Evolutionary conservation across 129 eudicot genomes (phyloP).

Genomic region (Pseudognaphalium luteoalbum): DNA sequence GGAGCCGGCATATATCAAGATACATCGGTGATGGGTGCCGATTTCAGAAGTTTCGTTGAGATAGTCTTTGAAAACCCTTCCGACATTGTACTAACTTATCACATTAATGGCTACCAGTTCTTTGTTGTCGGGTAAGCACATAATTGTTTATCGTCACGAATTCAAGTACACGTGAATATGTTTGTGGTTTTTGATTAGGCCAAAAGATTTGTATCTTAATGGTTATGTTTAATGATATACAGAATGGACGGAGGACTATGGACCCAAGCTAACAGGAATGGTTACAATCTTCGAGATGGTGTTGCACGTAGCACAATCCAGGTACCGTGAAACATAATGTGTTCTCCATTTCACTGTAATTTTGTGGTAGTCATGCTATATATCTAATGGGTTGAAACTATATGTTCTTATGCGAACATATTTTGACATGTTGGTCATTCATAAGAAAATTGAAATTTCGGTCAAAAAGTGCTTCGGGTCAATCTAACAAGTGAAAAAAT

Average conservation of each 20-base stretch:
- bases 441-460: not conserved
- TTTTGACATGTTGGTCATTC: not conserved
- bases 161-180: not conserved
- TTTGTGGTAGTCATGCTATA: not conserved
- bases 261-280: constrained; percentile 63
- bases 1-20: constrained; percentile 72
- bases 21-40: constrained; percentile 78
- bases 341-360: not conserved
- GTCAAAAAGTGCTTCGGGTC: not conserved
- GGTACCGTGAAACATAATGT: constrained; percentile 38
- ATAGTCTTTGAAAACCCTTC: constrained; percentile 80
- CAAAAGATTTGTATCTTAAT: not conserved
- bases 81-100: constrained; percentile 76
- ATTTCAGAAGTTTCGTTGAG: constrained; percentile 72
- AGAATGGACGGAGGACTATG: constrained; percentile 97
- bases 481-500: not conserved
- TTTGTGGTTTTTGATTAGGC: not conserved
- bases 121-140: constrained; percentile 83
- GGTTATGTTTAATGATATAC: constrained; percentile 16
- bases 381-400: not conserved
- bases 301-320: constrained; percentile 80
- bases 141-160: not conserved
- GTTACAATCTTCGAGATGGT: constrained; percentile 89
- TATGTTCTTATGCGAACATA: not conserved
- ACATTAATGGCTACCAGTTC: constrained; percentile 81